Conservation (phyloP, 805 yeast genomes). For the Huiozyma naganishii region DNA sequence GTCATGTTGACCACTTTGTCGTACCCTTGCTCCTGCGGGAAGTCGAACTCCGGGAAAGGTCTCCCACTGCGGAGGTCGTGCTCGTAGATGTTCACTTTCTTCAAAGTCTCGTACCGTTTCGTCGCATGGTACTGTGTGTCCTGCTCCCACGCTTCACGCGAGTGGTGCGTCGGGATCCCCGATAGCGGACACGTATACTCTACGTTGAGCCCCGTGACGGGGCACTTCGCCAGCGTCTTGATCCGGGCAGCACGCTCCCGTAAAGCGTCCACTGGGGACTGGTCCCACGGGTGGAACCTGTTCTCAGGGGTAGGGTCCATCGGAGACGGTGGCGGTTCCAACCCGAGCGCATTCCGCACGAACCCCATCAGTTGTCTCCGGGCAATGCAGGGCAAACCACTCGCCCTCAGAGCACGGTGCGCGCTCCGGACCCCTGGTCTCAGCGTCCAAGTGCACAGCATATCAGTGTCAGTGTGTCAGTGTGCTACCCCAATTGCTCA, state of each 20-base stretch:
- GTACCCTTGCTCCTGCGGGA: slow-evolving; percentile 68
- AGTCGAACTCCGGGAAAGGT: slow-evolving; percentile 89
- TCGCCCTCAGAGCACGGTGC: too few relatives aligned
- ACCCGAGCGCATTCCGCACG: slow-evolving; percentile 38
- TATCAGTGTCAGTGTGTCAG: too few relatives aligned
- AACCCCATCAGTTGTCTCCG: slow-evolving; percentile 28
- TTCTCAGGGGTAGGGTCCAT: slow-evolving; percentile 62
- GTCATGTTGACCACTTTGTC: slow-evolving; percentile 69
- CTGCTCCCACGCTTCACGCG: slow-evolving; percentile 76
- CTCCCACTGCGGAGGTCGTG: slow-evolving; percentile 93
- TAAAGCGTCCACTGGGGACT: slow-evolving; percentile 78
- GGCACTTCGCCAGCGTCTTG: slow-evolving; percentile 79
- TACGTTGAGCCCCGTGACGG: slow-evolving; percentile 73
- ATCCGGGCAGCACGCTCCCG: slow-evolving; percentile 88
- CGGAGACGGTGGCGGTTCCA: slow-evolving; percentile 54
- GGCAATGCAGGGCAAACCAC: neutral
- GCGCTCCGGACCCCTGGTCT: too few relatives aligned
- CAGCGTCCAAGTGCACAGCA: too few relatives aligned
- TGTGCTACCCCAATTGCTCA: too few relatives aligned
- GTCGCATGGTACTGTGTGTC: slow-evolving; percentile 63
- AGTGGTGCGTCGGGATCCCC: slow-evolving; percentile 94
- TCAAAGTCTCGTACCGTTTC: slow-evolving; percentile 60
- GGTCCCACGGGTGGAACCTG: slow-evolving; percentile 82
- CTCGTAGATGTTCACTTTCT: slow-evolving; percentile 83
- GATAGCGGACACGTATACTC: slow-evolving; percentile 83